Evolutionary conservation across 441 rosid species (phyloP).

Genomic region (Arabidopsis lyrata): DNA sequence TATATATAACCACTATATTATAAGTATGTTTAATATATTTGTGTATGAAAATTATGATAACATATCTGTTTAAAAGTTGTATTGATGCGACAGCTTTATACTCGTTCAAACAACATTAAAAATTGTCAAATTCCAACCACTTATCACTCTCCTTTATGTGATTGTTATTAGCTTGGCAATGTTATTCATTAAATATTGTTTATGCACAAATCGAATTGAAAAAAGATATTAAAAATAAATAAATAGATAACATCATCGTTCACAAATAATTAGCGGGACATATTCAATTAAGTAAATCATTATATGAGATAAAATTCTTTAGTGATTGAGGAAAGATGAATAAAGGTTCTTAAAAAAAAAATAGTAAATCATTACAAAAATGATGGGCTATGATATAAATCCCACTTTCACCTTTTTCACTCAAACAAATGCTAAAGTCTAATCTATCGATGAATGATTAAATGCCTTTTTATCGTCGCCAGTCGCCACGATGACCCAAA

Average conservation of each 20-base stretch:
- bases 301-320: constrained; percentile 8
- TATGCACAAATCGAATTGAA: constrained; percentile 8
- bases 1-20: too few species aligned
- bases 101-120: constrained; percentile 14
- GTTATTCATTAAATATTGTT: background rate
- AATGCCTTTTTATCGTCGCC: constrained; percentile 25
- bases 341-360: too few species aligned
- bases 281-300: constrained; percentile 32
- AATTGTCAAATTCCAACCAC: background rate
- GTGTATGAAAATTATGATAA: constrained; percentile 18
- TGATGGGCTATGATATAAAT: constrained; percentile 32
- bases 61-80: constrained; percentile 40
- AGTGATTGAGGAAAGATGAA: too few species aligned
- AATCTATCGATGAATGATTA: constrained; percentile 41
- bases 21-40: too few species aligned
- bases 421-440: constrained; percentile 38
- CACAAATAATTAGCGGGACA: constrained; percentile 11
- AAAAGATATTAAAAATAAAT: background rate
- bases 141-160: background rate
- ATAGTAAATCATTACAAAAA: constrained; percentile 29
- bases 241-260: background rate
- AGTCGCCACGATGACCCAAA: constrained; percentile 16
- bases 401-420: constrained; percentile 43
- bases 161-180: background rate
- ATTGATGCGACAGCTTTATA: constrained; percentile 35